Conservation (phyloP, 805 yeast genomes). For the Cyberlindnera samutprakarnensis region DNA sequence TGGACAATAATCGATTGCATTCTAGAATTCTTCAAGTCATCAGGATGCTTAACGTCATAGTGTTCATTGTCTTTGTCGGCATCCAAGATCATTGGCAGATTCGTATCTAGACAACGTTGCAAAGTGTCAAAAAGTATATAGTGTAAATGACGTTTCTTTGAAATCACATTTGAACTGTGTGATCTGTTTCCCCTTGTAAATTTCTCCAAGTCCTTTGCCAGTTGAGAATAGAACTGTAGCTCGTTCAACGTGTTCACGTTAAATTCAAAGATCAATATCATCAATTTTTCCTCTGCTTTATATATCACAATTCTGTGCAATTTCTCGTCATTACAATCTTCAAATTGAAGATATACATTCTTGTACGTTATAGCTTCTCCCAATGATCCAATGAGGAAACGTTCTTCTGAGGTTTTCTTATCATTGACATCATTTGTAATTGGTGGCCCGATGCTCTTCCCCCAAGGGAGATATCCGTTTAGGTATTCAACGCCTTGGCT, state of each 20-base stretch:
- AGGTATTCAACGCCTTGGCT: constrained; percentile 2
- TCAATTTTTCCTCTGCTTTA: constrained; percentile 5
- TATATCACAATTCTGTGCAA: constrained; percentile 15
- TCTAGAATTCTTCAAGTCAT: not conserved
- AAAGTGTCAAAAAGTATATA: not conserved
- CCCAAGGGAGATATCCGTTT: constrained; percentile 7
- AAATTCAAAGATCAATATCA: constrained; percentile 14
- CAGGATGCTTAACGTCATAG: not conserved
- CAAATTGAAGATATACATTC: constrained; percentile 14
- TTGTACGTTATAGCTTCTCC: constrained; percentile 17
- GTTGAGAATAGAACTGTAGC: constrained; percentile 7
- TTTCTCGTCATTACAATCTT: constrained; percentile 8
- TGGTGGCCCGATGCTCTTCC: not conserved
- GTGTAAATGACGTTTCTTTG: not conserved
- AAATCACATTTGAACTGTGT: not conserved
- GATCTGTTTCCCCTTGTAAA: constrained; percentile 1
- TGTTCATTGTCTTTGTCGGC: not conserved
- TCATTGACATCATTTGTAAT: not conserved
- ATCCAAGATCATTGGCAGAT: not conserved
- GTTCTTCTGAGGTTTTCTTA: no score
- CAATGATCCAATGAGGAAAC: no score
- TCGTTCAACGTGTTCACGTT: constrained; percentile 13
- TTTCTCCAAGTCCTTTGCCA: constrained; percentile 4
- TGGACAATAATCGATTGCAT: not conserved
- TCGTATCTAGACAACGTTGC: not conserved